These are phyloP conservation scores for Aspergillus novofumigatus DNA, from an alignment of 2,329 filamentous ascomycete genomes.

Conservation along the genomic window DNA sequence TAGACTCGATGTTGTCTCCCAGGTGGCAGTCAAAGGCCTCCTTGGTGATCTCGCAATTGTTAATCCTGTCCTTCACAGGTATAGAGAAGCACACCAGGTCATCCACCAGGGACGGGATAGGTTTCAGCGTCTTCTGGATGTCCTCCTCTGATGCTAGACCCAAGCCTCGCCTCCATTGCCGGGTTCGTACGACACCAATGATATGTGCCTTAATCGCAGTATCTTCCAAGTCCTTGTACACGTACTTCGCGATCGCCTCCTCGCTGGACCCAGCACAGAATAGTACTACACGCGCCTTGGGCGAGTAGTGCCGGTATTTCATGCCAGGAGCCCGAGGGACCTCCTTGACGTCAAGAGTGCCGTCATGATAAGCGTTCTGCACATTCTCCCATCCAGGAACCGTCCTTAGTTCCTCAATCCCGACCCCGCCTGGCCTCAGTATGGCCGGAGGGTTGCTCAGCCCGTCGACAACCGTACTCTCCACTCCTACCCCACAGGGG, in stretches of 20 bases:
- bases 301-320: slow-evolving; percentile 99
- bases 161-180: slow-evolving; percentile 31
- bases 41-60: slow-evolving; percentile 18
- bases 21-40: slow-evolving; percentile 66
- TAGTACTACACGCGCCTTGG: slow-evolving; percentile 77
- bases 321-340: slow-evolving; percentile 86
- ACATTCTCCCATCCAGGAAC: slow-evolving; percentile 80
- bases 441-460: slow-evolving; percentile 75
- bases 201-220: slow-evolving; percentile 24
- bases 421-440: slow-evolving; percentile 80
- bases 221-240: slow-evolving; percentile 31
- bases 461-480: slow-evolving; percentile 95
- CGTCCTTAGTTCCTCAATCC: slow-evolving; percentile 69
- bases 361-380: slow-evolving; percentile 73
- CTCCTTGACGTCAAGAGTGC: slow-evolving; percentile 59
- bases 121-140: slow-evolving; percentile 17
- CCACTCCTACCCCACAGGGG: slow-evolving; percentile 79
- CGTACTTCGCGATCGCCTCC: slow-evolving; percentile 25
- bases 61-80: slow-evolving; percentile 20
- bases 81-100: slow-evolving; percentile 25
- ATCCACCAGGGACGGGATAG: slow-evolving; percentile 23
- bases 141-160: slow-evolving; percentile 20
- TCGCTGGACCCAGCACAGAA: slow-evolving; percentile 59
- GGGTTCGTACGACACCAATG: slow-evolving; percentile 40
- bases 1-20: slow-evolving; percentile 64